Evolutionary conservation across 257 asterid species (phyloP).

Genomic region (Asclepias syriaca): DNA sequence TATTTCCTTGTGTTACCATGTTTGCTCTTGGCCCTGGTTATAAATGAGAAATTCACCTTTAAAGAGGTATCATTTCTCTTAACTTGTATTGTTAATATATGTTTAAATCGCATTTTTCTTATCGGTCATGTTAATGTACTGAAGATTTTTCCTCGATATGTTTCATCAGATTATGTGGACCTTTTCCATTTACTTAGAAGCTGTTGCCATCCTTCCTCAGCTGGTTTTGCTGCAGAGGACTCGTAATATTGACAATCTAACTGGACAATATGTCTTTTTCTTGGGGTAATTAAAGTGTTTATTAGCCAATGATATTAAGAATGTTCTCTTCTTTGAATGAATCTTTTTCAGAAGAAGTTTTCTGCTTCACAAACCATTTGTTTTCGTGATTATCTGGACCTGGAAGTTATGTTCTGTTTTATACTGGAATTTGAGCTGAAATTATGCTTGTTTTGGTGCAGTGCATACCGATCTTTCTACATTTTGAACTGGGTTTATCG

Average conservation of each 20-base stretch:
- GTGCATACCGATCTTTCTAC: constrained; percentile 74
- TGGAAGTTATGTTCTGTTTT: background rate
- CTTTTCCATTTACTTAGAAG: constrained; percentile 77
- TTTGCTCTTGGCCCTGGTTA: constrained; percentile 53
- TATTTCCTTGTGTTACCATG: constrained; percentile 62
- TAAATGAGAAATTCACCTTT: constrained; percentile 64
- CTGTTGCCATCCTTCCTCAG: constrained; percentile 90
- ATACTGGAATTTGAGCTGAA: background rate
- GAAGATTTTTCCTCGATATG: constrained; percentile 8
- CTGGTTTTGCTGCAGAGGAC: constrained; percentile 81
- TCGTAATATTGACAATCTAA: constrained; percentile 81
- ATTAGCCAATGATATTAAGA: background rate
- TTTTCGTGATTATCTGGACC: no score
- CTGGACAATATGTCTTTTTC: constrained; percentile 81
- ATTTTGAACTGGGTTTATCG: constrained; percentile 90
- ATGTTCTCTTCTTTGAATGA: background rate
- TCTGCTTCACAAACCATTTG: background rate
- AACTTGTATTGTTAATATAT: background rate
- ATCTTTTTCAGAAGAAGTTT: background rate
- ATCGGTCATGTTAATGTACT: background rate
- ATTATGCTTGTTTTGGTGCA: constrained; percentile 28
- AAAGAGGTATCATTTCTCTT: constrained; percentile 46
- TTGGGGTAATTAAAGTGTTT: constrained; percentile 45
- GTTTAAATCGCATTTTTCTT: background rate
- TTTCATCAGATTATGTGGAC: constrained; percentile 66